Evolutionary conservation across 163 green algal species (phyloP), one percentile per base, ranked within the genome.

Genomic region (Chloroidium sp.): DNA sequence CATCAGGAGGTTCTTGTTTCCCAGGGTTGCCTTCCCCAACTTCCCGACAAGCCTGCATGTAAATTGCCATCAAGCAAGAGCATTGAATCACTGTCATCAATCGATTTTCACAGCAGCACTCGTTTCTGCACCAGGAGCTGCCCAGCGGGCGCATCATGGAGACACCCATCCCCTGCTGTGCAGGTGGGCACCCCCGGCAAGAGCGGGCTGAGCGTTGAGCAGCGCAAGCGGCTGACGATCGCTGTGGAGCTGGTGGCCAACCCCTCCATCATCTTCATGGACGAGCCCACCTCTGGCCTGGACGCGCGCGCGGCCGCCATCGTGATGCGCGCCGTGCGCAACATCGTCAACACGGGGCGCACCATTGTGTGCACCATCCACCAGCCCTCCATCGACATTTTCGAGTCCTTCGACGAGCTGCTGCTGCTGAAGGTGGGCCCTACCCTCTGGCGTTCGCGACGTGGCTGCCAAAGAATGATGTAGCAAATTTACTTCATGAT

Each of bases 201-300:
- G 62, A 87, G 77, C 67, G 85, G 87, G 4, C 85, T 92, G 68
- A 84, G 81, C 76, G 83, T 86, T 62, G 90, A 93, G 84, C 78
- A 87, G 85, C 86, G 90, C 80, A 95, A 95, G 87, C 83, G 91
- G 1, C 85, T 95, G n/a, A 91, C 91, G 13, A 93, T 95, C 14
- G 90, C 82, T 14, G 90, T 91, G 69, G 87, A 93, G 82, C 84
- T 94, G 1, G 89, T 94, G 4, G 79, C 79, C 68, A 84, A 84
- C 64, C 79, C 79, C 61, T 82, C 80, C 60, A 76, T 84, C 58
- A 76, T 84, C 69, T 84, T 84, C 76, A 84, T 84, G 80, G 89
- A 92, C 62, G 88, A 92, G 77, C 88, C 88, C 59, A 92, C 87
- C 1, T 79, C 76, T 3, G 90, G 93, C 4, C 87, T 98, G 79